Base-by-base conservation (phyloP, 2,329 filamentous ascomycete species). In the Fusarium nygamai region DNA sequence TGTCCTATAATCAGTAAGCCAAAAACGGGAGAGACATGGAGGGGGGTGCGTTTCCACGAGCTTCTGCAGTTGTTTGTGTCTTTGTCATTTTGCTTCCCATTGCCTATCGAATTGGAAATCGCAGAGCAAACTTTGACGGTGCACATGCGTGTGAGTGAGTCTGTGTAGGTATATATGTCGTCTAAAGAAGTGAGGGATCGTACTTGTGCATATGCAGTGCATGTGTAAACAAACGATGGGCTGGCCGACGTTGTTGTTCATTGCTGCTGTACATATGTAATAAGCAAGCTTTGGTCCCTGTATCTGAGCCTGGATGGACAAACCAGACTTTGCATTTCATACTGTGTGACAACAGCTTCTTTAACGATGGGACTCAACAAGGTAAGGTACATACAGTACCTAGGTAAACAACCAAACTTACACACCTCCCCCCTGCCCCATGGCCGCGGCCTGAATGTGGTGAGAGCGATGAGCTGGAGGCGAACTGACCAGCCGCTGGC, bases 401-500 rank as follows among this genome's bases (percentile, higher is more conserved):
- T 29, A 64, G 60, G 72, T 74, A 67, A 69, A 68, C 61, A 50
- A 43, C 31, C 53, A 64, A 58, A 57, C 50, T 46, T 47, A 22
- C 71, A 71, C 56, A 41, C 65, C 60, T 70, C 59, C 61, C 71
- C 72, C 72, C 47, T 70, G 66, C 39, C 47, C 53, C 46, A 66
- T 56, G 60, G 64, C 56, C 48, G 50, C 57, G 71, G 71, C 44
- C 63, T 67, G 61, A 34, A 73, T 71, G 71, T 74, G 71, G 67
- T 74, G 65, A 67, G 72, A 66, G 61, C 41, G 43, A 57, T 57
- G 63, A 74, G 72, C 71, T 71, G 68, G 77, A 78, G 77, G 77
- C 77, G 76, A 78, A 78, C 75, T 64, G 72, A 69, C 76, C 66
- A 65, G 68, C 64, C 67, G 63, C 71, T 64, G 63, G 73, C 71